Conservation (phyloP, 148 eudicot genomes). For the Oxyria digyna region DNA sequence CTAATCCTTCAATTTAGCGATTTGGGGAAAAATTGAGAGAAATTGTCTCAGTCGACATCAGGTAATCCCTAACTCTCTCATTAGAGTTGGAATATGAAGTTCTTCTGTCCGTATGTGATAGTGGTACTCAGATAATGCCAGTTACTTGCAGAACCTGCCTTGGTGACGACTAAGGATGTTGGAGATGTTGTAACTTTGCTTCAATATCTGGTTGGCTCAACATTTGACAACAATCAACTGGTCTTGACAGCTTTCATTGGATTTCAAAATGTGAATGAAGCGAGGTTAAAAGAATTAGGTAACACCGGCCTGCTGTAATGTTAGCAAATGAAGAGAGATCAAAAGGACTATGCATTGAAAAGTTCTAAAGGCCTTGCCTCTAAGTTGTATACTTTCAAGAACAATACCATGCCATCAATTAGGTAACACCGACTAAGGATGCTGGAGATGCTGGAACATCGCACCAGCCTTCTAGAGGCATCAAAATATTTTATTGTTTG, state of each 20-base stretch:
- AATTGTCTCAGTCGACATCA: no score
- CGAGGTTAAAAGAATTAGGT: constrained; percentile 57
- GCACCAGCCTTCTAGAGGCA: no score
- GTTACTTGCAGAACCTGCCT: constrained; percentile 71
- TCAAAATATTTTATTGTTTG: no score
- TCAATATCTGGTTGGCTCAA: constrained; percentile 89
- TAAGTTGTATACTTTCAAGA: constrained; percentile 59
- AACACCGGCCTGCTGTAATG: constrained; percentile 65
- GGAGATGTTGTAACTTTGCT: constrained; percentile 93
- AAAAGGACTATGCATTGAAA: constrained; percentile 63
- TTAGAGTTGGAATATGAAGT: neutral
- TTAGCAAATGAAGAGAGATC: constrained; percentile 73
- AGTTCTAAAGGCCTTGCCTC: constrained; percentile 63
- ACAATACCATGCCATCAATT: constrained; percentile 34
- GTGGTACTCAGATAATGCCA: constrained; percentile 13
- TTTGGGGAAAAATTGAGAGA: no score
- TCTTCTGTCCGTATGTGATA: neutral
- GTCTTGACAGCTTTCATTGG: constrained; percentile 99
- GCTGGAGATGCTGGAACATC: no score
- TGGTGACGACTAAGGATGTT: constrained; percentile 96
- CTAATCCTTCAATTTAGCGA: no score
- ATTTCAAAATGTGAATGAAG: constrained; percentile 75
- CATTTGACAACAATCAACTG: constrained; percentile 98
- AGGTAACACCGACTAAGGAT: no score
- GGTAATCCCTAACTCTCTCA: no score